phyloP scores from a whole-genome alignment of 1,284 basidiomycete genomes.

The Marasmius tenuissimus region DNA sequence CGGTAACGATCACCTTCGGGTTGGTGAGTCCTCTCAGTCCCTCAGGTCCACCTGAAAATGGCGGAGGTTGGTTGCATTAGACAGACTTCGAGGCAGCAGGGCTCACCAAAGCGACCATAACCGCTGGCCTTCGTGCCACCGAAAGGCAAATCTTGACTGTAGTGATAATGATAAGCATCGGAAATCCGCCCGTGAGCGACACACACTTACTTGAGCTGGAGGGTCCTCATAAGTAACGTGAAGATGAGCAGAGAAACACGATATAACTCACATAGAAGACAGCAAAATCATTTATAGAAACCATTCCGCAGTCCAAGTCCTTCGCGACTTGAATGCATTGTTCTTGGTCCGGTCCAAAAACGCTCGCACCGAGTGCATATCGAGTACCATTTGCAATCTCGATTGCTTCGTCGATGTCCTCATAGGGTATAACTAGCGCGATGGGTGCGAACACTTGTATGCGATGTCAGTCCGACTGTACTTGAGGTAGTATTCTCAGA shows the following conservation, averaged over 20 bases:
- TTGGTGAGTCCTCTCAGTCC: constrained; percentile 86
- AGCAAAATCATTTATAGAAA: constrained; percentile 93
- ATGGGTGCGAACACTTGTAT: constrained; percentile 84
- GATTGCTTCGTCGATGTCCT: constrained; percentile 80
- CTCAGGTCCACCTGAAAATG: constrained; percentile 76
- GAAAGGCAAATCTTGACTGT: constrained; percentile 91
- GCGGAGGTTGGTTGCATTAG: neutral
- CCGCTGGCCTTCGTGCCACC: constrained; percentile 90
- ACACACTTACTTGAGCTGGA: constrained; percentile 59
- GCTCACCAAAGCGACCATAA: constrained; percentile 83
- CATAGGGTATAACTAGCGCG: constrained; percentile 82
- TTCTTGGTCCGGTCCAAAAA: constrained; percentile 85
- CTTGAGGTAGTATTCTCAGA: constrained; percentile 3
- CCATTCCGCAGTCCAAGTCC: constrained; percentile 90
- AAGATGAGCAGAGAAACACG: neutral
- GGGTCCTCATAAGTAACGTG: constrained; percentile 2
- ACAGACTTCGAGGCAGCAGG: neutral
- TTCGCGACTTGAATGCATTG: constrained; percentile 80
- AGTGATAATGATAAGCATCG: constrained; percentile 15
- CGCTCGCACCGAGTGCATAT: constrained; percentile 92
- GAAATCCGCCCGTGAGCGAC: constrained; percentile 2
- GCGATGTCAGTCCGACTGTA: constrained; percentile 13
- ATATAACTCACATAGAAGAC: constrained; percentile 78
- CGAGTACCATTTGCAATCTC: constrained; percentile 83
- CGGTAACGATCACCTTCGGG: constrained; percentile 84